phyloP scores from a whole-genome alignment of 306 rosid genomes.

The Medicago truncatula region DNA sequence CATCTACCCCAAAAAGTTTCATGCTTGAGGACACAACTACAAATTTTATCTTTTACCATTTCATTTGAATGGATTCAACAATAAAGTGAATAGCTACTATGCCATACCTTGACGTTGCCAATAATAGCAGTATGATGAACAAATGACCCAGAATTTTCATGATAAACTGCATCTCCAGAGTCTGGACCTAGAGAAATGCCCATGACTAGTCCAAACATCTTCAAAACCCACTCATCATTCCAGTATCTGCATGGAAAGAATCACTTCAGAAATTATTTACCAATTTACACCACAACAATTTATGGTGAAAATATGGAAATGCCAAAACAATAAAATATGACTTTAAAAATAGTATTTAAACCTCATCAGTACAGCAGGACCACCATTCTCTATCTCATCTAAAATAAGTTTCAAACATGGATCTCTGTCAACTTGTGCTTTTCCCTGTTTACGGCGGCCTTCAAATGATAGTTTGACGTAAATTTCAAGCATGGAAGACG shows the following conservation, averaged over 20 bases:
- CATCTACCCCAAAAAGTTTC: constrained; percentile 3
- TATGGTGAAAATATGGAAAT: constrained; percentile 11
- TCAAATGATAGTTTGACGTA: constrained; percentile 77
- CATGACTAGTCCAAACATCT: constrained; percentile 86
- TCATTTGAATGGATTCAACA: constrained; percentile 25
- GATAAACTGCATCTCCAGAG: no score
- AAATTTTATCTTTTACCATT: not conserved
- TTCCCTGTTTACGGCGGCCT: no score
- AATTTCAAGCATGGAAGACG: constrained; percentile 83
- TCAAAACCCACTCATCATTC: constrained; percentile 82
- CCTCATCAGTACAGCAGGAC: no score
- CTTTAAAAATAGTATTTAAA: constrained; percentile 37
- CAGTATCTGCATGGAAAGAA: constrained; percentile 70
- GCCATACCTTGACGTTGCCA: constrained; percentile 86
- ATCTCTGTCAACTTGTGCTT: no score
- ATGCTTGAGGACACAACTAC: constrained; percentile 18
- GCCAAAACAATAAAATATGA: constrained; percentile 25
- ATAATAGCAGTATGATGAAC: constrained; percentile 96
- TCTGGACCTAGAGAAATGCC: constrained; percentile 67
- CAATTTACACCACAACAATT: constrained; percentile 8
- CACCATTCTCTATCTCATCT: no score
- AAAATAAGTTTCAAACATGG: no score
- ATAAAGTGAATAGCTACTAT: constrained; percentile 12
- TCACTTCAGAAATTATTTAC: constrained; percentile 30
- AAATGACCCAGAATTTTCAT: constrained; percentile 66